Percentiles rank a stretch among this genome's conserved stretches.
These are phyloP conservation scores for Tolypocladium tropicale DNA, from an alignment of 2,329 filamentous ascomycete species.

Conservation along the genomic window DNA sequence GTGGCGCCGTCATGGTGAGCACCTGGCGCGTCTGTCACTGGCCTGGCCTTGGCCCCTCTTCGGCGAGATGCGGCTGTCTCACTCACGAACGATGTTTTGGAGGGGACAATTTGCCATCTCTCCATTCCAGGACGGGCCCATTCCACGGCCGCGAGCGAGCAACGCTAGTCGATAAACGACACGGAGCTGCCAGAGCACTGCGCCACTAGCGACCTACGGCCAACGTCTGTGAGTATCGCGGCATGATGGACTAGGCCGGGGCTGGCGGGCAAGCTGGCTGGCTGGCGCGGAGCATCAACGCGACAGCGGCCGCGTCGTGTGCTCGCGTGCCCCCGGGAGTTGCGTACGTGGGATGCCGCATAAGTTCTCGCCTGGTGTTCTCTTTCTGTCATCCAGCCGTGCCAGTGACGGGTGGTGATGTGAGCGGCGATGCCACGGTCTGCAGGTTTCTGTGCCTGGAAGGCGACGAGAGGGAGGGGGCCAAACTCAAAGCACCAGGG, in stretches of 20 bases:
- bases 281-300: neutral
- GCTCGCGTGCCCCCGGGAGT: neutral
- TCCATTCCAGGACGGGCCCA: conserved; percentile 6
- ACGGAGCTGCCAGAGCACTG: neutral
- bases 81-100: conserved; percentile 12
- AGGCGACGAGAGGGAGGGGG: conserved; percentile 1
- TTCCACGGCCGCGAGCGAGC: conserved; percentile 1
- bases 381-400: neutral
- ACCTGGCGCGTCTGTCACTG: neutral
- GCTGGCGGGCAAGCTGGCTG: neutral
- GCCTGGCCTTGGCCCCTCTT: conserved; percentile 1
- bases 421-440: neutral
- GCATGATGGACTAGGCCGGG: neutral
- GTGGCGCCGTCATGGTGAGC: neutral
- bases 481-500: neutral
- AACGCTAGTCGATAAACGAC: neutral
- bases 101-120: conserved; percentile 12
- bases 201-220: neutral
- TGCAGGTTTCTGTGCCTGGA: neutral
- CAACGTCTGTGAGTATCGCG: too few species aligned
- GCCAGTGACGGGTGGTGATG: neutral
- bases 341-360: neutral
- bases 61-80: conserved; percentile 18
- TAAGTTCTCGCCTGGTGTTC: neutral
- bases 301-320: neutral